A percentile compares a stretch with the other conserved stretches of the same genome.
phyloP scores from a whole-genome alignment of 306 rosid species.

The Cucumis hystrix region DNA sequence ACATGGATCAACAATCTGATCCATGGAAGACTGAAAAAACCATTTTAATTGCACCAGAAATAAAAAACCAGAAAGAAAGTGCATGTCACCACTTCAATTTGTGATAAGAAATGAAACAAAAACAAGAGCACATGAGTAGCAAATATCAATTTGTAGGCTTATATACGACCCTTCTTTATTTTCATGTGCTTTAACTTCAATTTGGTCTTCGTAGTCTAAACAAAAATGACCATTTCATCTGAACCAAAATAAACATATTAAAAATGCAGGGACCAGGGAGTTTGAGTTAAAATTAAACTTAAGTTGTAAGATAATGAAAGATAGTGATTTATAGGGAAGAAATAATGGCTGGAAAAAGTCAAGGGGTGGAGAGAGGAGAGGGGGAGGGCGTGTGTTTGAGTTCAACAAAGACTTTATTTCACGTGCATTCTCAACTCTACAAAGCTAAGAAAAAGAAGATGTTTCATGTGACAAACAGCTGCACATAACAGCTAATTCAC shows the following conservation, averaged over 20 bases:
- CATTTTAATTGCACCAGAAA: background rate
- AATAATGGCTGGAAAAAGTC: background rate
- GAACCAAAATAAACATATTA: too few species aligned
- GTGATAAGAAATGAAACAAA: background rate
- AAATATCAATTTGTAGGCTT: background rate
- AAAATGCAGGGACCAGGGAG: too few species aligned
- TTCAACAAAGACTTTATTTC: background rate
- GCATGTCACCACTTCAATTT: background rate
- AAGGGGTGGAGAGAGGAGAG: background rate
- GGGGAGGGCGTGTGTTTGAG: background rate
- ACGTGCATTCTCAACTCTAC: background rate
- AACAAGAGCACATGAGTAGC: background rate
- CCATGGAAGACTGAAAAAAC: background rate
- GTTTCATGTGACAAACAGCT: slow-evolving; percentile 7
- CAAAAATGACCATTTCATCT: too few species aligned
- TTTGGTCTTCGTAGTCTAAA: too few species aligned
- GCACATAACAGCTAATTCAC: background rate
- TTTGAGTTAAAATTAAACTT: too few species aligned
- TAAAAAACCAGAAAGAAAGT: background rate
- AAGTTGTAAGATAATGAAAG: background rate
- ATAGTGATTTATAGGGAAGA: background rate
- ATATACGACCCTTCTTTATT: too few species aligned
- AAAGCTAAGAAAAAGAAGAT: background rate
- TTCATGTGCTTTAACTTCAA: too few species aligned
- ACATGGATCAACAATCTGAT: background rate